phyloP scores from a whole-genome alignment of 106 monocot genomes.

The Hemerocallis citrina region DNA sequence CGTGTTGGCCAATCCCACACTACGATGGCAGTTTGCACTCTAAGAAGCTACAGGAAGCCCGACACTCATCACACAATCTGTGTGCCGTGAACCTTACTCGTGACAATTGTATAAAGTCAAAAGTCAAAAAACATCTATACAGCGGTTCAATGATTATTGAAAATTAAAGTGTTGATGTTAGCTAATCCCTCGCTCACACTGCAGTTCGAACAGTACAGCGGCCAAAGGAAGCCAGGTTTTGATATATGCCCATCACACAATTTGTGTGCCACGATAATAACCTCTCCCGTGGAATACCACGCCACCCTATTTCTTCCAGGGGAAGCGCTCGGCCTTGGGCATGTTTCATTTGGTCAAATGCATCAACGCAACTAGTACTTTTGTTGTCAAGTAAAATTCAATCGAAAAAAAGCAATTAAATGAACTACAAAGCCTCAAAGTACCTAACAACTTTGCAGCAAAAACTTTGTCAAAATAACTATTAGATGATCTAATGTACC shows the following conservation, averaged over 20 bases:
- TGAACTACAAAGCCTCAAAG: background rate
- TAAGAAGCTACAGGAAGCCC: too few species aligned
- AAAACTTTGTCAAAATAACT: background rate
- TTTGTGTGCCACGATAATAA: constrained; percentile 44
- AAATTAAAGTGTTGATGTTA: constrained; percentile 1
- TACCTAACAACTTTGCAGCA: background rate
- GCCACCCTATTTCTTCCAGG: constrained; percentile 42
- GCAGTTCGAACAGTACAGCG: constrained; percentile 18
- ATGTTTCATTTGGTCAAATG: background rate
- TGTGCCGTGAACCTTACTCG: too few species aligned
- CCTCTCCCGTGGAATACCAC: constrained; percentile 60
- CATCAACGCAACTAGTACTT: background rate
- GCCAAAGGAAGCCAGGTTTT: constrained; percentile 19
- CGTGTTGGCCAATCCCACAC: too few species aligned
- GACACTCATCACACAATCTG: too few species aligned
- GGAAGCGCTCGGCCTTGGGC: constrained; percentile 53
- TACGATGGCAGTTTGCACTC: too few species aligned
- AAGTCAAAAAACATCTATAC: background rate
- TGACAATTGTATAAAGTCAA: too few species aligned
- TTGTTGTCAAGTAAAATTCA: background rate
- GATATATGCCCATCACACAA: constrained; percentile 32
- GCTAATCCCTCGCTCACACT: constrained; percentile 18
- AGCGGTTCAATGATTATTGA: background rate
- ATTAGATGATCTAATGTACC: background rate
- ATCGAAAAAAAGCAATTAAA: background rate